Conservation (phyloP, 768 basidiomycete species). For the Grammothele lineata region DNA sequence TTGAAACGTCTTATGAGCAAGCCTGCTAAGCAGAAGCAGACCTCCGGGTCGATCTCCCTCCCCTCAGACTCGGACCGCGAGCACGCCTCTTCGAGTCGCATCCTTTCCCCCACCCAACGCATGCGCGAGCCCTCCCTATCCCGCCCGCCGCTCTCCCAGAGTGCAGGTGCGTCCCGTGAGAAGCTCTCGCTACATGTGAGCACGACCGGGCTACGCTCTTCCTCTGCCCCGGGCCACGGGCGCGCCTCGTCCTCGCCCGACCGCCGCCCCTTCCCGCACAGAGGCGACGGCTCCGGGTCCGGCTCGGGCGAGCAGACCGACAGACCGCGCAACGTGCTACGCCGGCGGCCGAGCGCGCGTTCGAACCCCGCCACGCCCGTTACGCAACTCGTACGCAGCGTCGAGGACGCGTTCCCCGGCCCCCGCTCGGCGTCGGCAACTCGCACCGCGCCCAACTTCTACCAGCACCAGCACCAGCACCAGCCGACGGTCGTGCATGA, state of each 20-base stretch:
- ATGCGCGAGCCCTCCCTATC: not conserved
- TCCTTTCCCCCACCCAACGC: not conserved
- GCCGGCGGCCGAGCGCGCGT: conserved; percentile 17
- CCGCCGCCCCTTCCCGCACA: not conserved
- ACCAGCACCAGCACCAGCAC: too few species aligned
- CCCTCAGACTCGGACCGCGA: conserved; percentile 22
- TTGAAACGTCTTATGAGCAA: conserved; percentile 29
- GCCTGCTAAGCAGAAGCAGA: conserved; percentile 21
- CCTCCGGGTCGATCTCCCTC: conserved; percentile 18
- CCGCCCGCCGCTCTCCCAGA: not conserved
- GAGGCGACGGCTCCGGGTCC: too few species aligned
- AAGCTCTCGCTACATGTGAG: conserved; percentile 7
- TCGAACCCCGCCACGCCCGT: conserved; percentile 19
- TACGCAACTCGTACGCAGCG: not conserved
- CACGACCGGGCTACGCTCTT: conserved; percentile 1
- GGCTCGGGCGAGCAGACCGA: not conserved
- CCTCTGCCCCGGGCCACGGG: not conserved
- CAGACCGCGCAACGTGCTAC: conserved; percentile 17
- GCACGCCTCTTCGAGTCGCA: conserved; percentile 5
- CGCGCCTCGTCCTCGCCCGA: conserved; percentile 8
- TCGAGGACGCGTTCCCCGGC: not conserved
- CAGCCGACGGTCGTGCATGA: not conserved
- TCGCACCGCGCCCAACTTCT: too few species aligned
- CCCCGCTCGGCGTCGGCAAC: not conserved
- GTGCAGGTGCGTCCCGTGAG: conserved; percentile 4